Conservation (phyloP, 176 grass and related monocot species). For the Oryza australiensis region DNA sequence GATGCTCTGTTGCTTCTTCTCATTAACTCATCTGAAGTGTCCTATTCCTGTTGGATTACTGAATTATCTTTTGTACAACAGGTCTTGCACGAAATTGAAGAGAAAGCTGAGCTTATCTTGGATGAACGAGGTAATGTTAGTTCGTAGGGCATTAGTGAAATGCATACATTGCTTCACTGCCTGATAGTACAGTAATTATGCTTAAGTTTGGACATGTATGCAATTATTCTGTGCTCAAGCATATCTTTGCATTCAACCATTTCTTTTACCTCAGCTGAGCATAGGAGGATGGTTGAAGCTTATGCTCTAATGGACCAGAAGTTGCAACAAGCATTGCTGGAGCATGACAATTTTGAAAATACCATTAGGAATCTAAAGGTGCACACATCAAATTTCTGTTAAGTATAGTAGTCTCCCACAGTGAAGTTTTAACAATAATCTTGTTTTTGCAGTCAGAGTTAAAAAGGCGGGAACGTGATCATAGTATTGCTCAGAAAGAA, state of each 20-base stretch:
- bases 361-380: slow-evolving; percentile 83
- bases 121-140: slow-evolving; percentile 79
- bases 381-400: neutral
- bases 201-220: neutral
- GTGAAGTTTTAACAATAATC: slow-evolving; percentile 27
- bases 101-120: slow-evolving; percentile 92
- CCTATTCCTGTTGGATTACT: slow-evolving; percentile 16
- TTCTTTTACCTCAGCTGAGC: slow-evolving; percentile 67
- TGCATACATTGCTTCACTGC: neutral
- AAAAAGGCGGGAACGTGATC: slow-evolving; percentile 72
- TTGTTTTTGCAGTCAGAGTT: slow-evolving; percentile 74
- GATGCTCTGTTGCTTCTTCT: neutral
- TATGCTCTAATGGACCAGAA: slow-evolving; percentile 93
- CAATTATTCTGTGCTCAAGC: neutral
- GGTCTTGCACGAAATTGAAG: slow-evolving; percentile 97
- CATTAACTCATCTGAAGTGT: neutral
- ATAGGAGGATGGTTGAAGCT: slow-evolving; percentile 88
- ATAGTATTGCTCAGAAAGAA: slow-evolving; percentile 71
- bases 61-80: slow-evolving; percentile 42
- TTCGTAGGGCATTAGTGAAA: slow-evolving; percentile 10
- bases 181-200: slow-evolving; percentile 1
- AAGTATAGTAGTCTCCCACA: slow-evolving; percentile 28
- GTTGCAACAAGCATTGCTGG: slow-evolving; percentile 86
- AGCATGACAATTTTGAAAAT: slow-evolving; percentile 93
- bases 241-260: neutral